phyloP scores from a whole-genome alignment of 345 rosid species.

The Camelina sativa region DNA sequence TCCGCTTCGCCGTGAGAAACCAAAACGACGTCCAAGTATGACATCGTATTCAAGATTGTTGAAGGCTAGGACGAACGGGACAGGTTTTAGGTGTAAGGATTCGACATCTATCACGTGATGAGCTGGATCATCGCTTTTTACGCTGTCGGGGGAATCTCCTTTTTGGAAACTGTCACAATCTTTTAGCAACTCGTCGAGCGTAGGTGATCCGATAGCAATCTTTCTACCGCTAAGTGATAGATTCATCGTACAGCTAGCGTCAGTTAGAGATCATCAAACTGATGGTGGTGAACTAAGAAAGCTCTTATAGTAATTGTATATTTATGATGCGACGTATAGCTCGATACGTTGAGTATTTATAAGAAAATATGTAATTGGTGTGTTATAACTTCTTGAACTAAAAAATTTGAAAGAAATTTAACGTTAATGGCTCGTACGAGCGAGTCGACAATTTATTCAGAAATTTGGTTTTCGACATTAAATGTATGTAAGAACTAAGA shows the following conservation, averaged over 20 bases:
- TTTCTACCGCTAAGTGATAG: constrained; percentile 24
- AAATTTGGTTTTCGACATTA: constrained; percentile 19
- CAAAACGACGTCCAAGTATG: constrained; percentile 53
- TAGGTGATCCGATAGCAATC: constrained; percentile 22
- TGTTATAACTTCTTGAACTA: not conserved
- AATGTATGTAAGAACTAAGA: not conserved
- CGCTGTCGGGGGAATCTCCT: constrained; percentile 1
- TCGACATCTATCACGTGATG: constrained; percentile 32
- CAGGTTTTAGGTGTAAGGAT: constrained; percentile 29
- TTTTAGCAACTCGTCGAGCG: constrained; percentile 29
- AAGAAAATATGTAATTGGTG: not conserved
- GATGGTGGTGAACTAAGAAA: not conserved
- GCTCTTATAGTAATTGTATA: not conserved
- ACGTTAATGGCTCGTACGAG: not conserved
- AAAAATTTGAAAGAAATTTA: not conserved
- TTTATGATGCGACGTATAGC: not conserved
- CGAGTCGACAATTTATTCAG: not conserved
- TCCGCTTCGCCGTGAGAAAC: constrained; percentile 40
- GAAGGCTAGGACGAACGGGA: constrained; percentile 74
- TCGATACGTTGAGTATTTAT: constrained; percentile 10
- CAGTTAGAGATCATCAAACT: not conserved
- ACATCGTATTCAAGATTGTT: constrained; percentile 74
- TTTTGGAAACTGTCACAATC: constrained; percentile 43
- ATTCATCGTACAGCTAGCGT: constrained; percentile 1
- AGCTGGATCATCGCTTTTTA: constrained; percentile 21